Evolutionary conservation across 441 rosid species (phyloP), one percentile per base, ranked within the genome.

Genomic region (Daphne laureola): DNA sequence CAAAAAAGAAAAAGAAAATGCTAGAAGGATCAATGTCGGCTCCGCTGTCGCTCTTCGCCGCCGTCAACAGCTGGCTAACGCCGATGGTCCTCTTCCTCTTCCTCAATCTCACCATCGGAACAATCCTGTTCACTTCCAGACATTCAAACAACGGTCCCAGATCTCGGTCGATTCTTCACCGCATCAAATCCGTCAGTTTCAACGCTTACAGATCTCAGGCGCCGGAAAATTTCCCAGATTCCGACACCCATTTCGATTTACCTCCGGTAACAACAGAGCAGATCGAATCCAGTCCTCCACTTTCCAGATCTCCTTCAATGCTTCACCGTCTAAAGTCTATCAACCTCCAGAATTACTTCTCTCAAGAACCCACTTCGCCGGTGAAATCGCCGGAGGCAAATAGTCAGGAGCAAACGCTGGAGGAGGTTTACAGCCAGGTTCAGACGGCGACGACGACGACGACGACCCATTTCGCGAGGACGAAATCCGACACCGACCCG

Each of bases 1-100:
- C 44, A 54, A 40, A 50, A 35, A 4, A 46, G 12, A 49, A 38
- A 11, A 7, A 57, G 67, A 51, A 72, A 35, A 83, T 77, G 84
- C 55, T 86, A 25, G 82, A 65, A 61, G 93, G 73, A 72, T 77
- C 84, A 8, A 42, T 65, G 36, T 43, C 82, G 16, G 46, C 76
- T 1, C 40, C 67, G 0, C 72, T 73, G 9, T 71, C 96, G 26
- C 38, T 90, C 62, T 78, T 89, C 76, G 78, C 90, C 42, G 70
- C 88, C 31, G 64, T 87, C 59, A 73, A 71, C 71, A 87, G 95
- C 64, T 90, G 98, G 98, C 80, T 83, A 27, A 87, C 98, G 11
- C 96, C 96, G 0, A 63, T 92, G 11, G 81, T 85, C 12, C 84
- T 87, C 51, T 87, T 90, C 46, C 61, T 85, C 60, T 67, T 90